A percentile compares a stretch with the other conserved stretches of the same genome.
phyloP scores from a whole-genome alignment of 441 rosid species.

The Euphorbia corollata region DNA sequence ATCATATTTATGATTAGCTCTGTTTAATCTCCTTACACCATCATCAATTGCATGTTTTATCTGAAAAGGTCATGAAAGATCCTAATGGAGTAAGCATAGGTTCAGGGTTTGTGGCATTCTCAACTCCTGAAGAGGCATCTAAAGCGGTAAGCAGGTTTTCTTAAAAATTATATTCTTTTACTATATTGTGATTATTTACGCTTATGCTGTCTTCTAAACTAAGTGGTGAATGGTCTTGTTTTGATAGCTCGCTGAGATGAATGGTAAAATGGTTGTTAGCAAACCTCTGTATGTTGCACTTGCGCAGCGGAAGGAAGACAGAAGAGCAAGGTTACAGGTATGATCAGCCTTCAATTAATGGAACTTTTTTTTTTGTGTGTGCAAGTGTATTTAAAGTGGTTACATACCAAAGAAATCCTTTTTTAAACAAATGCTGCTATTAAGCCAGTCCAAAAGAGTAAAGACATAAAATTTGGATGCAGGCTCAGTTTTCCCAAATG shows the following conservation, averaged over 20 bases:
- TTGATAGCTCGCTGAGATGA: slow-evolving; percentile 58
- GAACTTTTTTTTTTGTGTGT: background rate
- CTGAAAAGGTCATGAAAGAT: slow-evolving; percentile 63
- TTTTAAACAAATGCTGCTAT: background rate
- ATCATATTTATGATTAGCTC: background rate
- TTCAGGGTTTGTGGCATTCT: slow-evolving; percentile 72
- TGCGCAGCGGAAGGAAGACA: slow-evolving; percentile 69
- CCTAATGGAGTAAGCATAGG: slow-evolving; percentile 64
- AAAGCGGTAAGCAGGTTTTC: slow-evolving; percentile 45
- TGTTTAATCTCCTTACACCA: slow-evolving; percentile 6
- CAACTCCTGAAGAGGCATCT: slow-evolving; percentile 64
- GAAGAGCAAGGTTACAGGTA: slow-evolving; percentile 70
- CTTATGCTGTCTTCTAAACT: background rate
- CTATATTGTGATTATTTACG: background rate
- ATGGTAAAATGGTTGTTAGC: slow-evolving; percentile 61
- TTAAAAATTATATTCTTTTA: background rate
- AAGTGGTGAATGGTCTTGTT: slow-evolving; percentile 11
- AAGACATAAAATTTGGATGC: slow-evolving; percentile 6
- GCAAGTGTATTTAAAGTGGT: background rate
- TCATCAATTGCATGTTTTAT: background rate
- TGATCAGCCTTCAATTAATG: background rate
- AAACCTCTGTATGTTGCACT: slow-evolving; percentile 72
- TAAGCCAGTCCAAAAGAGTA: background rate
- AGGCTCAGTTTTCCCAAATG: slow-evolving; percentile 79
- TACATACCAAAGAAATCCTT: background rate